Evolutionary conservation across 1,284 basidiomycete species (phyloP).

Genomic region (Leccinum variabile): DNA sequence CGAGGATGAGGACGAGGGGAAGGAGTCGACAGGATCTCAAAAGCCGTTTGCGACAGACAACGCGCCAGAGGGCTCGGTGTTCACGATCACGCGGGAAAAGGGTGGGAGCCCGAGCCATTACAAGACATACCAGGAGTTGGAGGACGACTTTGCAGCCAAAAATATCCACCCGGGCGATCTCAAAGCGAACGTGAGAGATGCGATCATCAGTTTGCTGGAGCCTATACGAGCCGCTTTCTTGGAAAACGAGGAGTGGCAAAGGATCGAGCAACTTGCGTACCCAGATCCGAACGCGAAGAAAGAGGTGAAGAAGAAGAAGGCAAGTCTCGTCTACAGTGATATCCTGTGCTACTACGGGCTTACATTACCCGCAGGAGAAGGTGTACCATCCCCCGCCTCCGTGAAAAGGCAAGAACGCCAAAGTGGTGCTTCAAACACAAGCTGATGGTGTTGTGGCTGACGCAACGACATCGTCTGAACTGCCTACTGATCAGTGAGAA

Average conservation of each 20-base stretch:
- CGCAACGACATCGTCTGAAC: neutral
- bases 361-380: neutral
- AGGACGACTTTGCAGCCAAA: slow-evolving; percentile 1
- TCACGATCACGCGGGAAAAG: slow-evolving; percentile 1
- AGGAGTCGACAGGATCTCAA: neutral
- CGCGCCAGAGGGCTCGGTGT: neutral
- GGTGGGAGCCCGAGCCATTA: neutral
- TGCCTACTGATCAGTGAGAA: neutral
- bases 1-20: neutral
- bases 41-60: neutral
- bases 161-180: neutral
- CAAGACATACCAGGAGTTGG: slow-evolving; percentile 1
- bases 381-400: slow-evolving; percentile 1
- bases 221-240: neutral
- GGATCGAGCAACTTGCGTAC: neutral
- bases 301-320: neutral
- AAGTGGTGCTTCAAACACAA: neutral
- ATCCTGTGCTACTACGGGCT: neutral
- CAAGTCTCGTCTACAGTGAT: neutral
- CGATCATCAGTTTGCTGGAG: neutral
- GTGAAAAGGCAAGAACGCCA: neutral
- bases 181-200: slow-evolving; percentile 1
- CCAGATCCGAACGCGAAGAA: slow-evolving; percentile 1
- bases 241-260: neutral
- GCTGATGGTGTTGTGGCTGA: neutral